Evolutionary conservation across 257 asterid species (phyloP), one percentile per base, ranked within the genome.

Genomic region (Buddleja alternifolia): DNA sequence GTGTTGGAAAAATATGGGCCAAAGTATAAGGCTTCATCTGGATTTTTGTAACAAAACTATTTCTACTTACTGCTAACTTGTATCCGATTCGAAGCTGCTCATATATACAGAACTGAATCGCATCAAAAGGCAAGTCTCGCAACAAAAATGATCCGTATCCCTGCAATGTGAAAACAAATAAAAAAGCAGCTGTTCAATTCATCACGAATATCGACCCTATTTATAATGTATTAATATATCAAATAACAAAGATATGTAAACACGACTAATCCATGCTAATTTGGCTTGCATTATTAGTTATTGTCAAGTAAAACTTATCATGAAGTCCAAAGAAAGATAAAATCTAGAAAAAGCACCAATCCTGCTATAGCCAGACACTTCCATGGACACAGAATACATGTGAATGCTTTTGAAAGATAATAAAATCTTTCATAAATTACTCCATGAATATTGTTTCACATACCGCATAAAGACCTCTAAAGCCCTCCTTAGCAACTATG

Each of bases 91-190:
- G 82, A 21, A 87, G 82, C 80, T 87, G 95, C 78, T 87, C 92
- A 44, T 85, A 87, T 53, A 87, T 70, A 73, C 95, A 87, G 73
- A 87, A 87, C 59, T 87, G 95, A 23, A 87, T 55, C 44, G 95
- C 95, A 77, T 87, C 95, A 67, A 87, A 87, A 48, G 95, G 95
- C 75, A 87, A 77, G 76, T 85, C 95, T 50, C 95, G 72, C 76
- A 87, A 60, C 62, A 87, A 80, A 73, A 87, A 87, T n/a, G 95
- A 87, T 29, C 86, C 88, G 29, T 73, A 85, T 23, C 95, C 95
- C 95, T 87, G 75, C 71, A 81, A 62, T 41, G 44, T 7, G 60
- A 3, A 24, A 46, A 53, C 8, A 45, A 42, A 62, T 60, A 41
- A 51, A 14, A 51, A 73, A 47, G 12, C 57, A 16, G 6, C 11